phyloP scores from a whole-genome alignment of 2,329 filamentous ascomycete species.

The Tolypocladium pustulatum region DNA sequence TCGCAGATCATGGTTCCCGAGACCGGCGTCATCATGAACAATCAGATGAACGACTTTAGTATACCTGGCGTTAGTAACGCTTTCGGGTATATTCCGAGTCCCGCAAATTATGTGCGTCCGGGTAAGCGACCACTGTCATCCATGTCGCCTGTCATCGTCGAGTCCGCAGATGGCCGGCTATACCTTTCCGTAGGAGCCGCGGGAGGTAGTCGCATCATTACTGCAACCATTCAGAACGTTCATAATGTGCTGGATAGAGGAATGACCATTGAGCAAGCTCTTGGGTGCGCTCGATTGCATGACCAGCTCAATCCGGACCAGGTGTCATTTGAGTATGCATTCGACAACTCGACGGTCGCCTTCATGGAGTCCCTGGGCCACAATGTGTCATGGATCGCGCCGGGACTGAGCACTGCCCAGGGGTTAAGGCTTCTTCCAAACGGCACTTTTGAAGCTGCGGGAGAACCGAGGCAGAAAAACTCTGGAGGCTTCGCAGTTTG shows the following conservation, averaged over 20 bases:
- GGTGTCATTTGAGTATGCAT: slow-evolving; percentile 60
- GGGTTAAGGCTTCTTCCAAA: slow-evolving; percentile 54
- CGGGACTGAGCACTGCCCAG: slow-evolving; percentile 61
- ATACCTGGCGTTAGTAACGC: slow-evolving; percentile 61
- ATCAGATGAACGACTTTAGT: slow-evolving; percentile 62
- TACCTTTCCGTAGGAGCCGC: slow-evolving; percentile 68
- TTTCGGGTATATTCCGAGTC: slow-evolving; percentile 68
- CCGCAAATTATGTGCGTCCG: slow-evolving; percentile 64
- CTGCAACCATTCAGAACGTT: slow-evolving; percentile 66
- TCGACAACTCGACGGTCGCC: slow-evolving; percentile 57
- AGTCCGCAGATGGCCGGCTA: slow-evolving; percentile 55
- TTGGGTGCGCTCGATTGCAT: slow-evolving; percentile 63
- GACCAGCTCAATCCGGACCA: slow-evolving; percentile 69
- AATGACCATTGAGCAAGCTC: slow-evolving; percentile 49
- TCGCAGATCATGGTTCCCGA: slow-evolving; percentile 67
- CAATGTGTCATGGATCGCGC: slow-evolving; percentile 62
- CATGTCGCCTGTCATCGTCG: slow-evolving; percentile 68
- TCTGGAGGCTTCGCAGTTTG: slow-evolving; percentile 54
- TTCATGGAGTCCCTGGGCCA: slow-evolving; percentile 58
- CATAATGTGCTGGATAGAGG: slow-evolving; percentile 62
- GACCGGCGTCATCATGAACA: slow-evolving; percentile 66
- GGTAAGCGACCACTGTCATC: slow-evolving; percentile 71
- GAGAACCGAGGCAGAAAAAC: slow-evolving; percentile 69
- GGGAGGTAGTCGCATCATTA: slow-evolving; percentile 78
- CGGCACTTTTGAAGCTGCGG: slow-evolving; percentile 64